Percentiles rank a stretch among this genome's conserved stretches.
These are phyloP conservation scores for Phytopythium litorale DNA, from an alignment of 352 stramenopile genomes.

Conservation along the genomic window DNA sequence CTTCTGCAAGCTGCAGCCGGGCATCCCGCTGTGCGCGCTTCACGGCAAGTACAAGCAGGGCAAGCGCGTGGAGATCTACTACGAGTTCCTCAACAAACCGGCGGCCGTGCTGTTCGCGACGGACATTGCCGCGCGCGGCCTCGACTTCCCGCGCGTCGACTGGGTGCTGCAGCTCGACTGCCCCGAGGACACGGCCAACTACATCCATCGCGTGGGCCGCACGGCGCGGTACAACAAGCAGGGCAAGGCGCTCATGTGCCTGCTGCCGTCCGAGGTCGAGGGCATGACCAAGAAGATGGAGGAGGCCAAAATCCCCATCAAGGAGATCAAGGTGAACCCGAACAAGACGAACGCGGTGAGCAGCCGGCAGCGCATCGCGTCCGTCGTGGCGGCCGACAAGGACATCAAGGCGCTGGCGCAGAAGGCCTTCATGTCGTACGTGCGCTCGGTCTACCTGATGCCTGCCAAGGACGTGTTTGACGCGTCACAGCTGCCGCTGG, in stretches of 20 bases:
- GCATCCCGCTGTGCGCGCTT: constrained; percentile 94
- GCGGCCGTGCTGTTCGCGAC: constrained; percentile 97
- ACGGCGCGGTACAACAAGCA: constrained; percentile 95
- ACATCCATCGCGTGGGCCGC: constrained; percentile 98
- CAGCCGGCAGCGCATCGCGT: constrained; percentile 90
- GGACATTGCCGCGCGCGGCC: constrained; percentile 96
- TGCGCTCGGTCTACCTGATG: constrained; percentile 96
- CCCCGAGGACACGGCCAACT: constrained; percentile 96
- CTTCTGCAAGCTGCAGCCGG: constrained; percentile 97
- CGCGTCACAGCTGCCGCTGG: constrained; percentile 85
- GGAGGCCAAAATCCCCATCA: constrained; percentile 94
- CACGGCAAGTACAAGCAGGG: constrained; percentile 99
- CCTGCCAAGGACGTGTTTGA: constrained; percentile 95
- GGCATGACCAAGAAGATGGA: constrained; percentile 85
- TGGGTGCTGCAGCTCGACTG: constrained; percentile 98
- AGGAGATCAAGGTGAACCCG: constrained; percentile 96
- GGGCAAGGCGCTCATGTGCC: constrained; percentile 91
- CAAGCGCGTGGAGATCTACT: constrained; percentile 98
- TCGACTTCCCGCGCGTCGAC: constrained; percentile 99
- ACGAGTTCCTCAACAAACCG: constrained; percentile 95
- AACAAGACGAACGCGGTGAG: constrained; percentile 86
- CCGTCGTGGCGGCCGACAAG: constrained; percentile 90
- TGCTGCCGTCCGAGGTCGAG: constrained; percentile 90
- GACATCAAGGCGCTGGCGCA: constrained; percentile 95
- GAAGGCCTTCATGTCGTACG: constrained; percentile 98